phyloP scores from a whole-genome alignment of 306 rosid species.

The Vicia sativa region DNA sequence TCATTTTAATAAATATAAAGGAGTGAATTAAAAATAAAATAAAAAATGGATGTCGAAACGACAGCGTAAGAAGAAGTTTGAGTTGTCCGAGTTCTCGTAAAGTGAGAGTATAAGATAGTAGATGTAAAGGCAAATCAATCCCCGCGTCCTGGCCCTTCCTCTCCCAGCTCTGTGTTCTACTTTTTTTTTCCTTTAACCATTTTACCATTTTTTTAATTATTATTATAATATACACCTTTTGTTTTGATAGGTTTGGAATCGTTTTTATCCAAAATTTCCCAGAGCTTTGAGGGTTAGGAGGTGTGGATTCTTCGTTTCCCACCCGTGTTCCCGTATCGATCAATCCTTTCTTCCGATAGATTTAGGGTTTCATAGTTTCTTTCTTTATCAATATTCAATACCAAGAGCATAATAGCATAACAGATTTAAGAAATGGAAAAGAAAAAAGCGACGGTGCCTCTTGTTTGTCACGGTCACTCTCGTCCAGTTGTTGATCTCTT shows the following conservation, averaged over 20 bases:
- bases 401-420: background rate
- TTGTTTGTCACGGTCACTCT: slow-evolving; percentile 91
- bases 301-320: slow-evolving; percentile 47
- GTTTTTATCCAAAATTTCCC: slow-evolving; percentile 38
- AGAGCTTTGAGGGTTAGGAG: slow-evolving; percentile 79
- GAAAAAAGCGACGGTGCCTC: slow-evolving; percentile 76
- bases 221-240: background rate
- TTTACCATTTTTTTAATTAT: background rate
- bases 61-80: background rate
- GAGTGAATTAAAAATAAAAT: too few species aligned
- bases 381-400: slow-evolving; percentile 2
- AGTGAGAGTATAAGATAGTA: slow-evolving; percentile 13
- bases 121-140: background rate
- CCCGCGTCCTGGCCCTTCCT: slow-evolving; percentile 38
- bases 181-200: background rate
- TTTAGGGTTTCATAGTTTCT: slow-evolving; percentile 39
- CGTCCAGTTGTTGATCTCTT: slow-evolving; percentile 94
- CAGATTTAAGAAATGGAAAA: slow-evolving; percentile 60
- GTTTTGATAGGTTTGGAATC: slow-evolving; percentile 2
- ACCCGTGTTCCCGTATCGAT: slow-evolving; percentile 40
- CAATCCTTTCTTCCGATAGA: slow-evolving; percentile 21
- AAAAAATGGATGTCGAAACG: too few species aligned
- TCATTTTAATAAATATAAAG: too few species aligned
- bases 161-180: slow-evolving; percentile 38
- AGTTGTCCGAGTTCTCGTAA: background rate